Evolutionary conservation across 345 rosid genomes (phyloP), one percentile per base, ranked within the genome.

Genomic region (Clausena lansium): DNA sequence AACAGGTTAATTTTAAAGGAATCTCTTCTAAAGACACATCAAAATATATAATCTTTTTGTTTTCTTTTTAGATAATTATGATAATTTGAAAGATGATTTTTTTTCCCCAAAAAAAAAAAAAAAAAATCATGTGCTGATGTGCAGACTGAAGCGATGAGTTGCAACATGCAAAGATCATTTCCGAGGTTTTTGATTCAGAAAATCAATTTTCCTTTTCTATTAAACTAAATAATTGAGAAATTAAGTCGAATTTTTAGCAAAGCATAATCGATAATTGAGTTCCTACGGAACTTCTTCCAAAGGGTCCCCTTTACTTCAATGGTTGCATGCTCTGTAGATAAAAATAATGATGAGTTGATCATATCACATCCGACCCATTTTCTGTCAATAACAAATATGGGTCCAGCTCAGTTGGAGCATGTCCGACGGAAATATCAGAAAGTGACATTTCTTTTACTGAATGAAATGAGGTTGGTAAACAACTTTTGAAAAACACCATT

Each of bases 391-490:
- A 17, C 54, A 10, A 45, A 45, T 11, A 45, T 45, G 50, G 50
- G 50, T 45, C 50, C 50, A 13, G 17, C 50, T 45, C 50, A 13
- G 10, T 3, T 3, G 50, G 15, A 11, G 50, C 50, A 13, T 45
- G 17, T 13, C 50, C 50, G 3, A 13, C 17, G 50, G 50, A 45
- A 45, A 11, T 11, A 41, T 41, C 17, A 17, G 60, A 66, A 36
- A 36, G 36, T 39, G 71, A 36, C 10, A 3, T 57, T 41, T 14
- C 24, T 7, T 24, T 14, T 61, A n/a, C n/a, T 45, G 41, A 50
- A 36, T 32, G 10, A 66, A 69, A 20, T 15, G 54, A 55, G 41
- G 15, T 77, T 58, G 78, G 75, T 47, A 39, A 73, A 60, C 76
- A 10, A 67, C 35, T 64, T 27, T 8, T 58, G 55, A 17, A 50